phyloP scores from a whole-genome alignment of 805 yeast genomes.

The Metschnikowia kunwiensis region DNA sequence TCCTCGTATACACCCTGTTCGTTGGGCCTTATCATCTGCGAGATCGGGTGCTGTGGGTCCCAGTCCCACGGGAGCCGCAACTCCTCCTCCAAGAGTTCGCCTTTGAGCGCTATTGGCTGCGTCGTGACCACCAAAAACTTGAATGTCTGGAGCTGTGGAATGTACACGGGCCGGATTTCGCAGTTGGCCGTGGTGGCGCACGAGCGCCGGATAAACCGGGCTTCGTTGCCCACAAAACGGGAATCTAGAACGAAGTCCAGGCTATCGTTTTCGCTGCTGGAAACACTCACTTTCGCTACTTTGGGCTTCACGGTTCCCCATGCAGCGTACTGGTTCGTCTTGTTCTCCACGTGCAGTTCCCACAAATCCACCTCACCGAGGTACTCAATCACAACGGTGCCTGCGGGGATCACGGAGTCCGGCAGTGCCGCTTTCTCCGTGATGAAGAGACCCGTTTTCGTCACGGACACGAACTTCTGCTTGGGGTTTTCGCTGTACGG shows the following conservation, averaged over 20 bases:
- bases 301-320: constrained; percentile 63
- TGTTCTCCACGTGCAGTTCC: constrained; percentile 58
- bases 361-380: constrained; percentile 72
- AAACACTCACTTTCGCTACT: constrained; percentile 27
- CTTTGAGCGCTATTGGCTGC: constrained; percentile 43
- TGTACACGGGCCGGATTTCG: constrained; percentile 48
- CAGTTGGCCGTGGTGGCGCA: constrained; percentile 69
- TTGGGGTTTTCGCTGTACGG: constrained; percentile 56
- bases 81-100: constrained; percentile 48
- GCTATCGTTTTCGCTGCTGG: constrained; percentile 21
- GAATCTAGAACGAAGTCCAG: constrained; percentile 62
- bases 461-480: constrained; percentile 63
- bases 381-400: constrained; percentile 55
- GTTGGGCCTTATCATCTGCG: constrained; percentile 40
- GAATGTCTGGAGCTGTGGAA: constrained; percentile 38
- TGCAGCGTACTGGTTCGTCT: constrained; percentile 70
- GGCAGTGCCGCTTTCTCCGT: constrained; percentile 17
- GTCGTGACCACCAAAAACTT: constrained; percentile 57
- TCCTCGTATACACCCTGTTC: constrained; percentile 21
- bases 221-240: constrained; percentile 71
- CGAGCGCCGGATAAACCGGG: constrained; percentile 71
- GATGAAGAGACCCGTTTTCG: constrained; percentile 61
- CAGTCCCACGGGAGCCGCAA: constrained; percentile 84
- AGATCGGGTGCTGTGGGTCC: constrained; percentile 77
- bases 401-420: constrained; percentile 35